Percentiles rank a stretch among this genome's conserved stretches.
Evolutionary conservation across 371 early-diverging fungal species (phyloP).

Genomic region (Apophysomyces trapeziformis): DNA sequence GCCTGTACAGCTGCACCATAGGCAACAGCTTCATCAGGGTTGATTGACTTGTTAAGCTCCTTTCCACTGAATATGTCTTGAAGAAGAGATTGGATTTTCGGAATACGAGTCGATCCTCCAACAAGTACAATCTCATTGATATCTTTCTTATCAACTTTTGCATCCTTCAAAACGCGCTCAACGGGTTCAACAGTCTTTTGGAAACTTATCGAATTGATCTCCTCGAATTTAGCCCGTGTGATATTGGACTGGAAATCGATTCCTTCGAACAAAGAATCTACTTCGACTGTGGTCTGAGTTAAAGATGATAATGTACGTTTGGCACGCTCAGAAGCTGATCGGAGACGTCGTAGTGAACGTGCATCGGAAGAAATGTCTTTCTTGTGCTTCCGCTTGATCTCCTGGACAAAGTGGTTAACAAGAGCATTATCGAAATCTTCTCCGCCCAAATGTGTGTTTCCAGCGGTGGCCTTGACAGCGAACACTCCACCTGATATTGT

Average conservation of each 20-base stretch:
- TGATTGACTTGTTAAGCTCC: conserved; percentile 85
- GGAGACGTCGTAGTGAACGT: conserved; percentile 90
- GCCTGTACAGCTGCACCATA: conserved; percentile 96
- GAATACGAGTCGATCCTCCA: conserved; percentile 99
- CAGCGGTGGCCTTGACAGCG: conserved; percentile 95
- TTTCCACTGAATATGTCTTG: conserved; percentile 92
- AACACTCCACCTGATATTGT: conserved; percentile 91
- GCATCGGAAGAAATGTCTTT: conserved; percentile 81
- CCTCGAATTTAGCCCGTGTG: conserved; percentile 94
- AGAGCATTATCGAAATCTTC: conserved; percentile 95
- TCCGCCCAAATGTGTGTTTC: conserved; percentile 97
- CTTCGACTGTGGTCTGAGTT: conserved; percentile 82
- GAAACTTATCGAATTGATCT: conserved; percentile 87
- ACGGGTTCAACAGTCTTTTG: conserved; percentile 83
- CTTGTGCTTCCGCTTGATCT: conserved; percentile 85
- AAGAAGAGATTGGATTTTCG: conserved; percentile 98
- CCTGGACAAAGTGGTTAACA: conserved; percentile 79
- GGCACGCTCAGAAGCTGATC: conserved; percentile 94
- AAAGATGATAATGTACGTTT: conserved; percentile 94
- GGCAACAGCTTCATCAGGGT: conserved; percentile 96
- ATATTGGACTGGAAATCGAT: conserved; percentile 87
- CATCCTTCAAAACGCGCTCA: conserved; percentile 85
- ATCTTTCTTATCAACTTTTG: conserved; percentile 89
- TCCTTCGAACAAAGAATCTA: conserved; percentile 91
- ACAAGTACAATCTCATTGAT: conserved; percentile 98